Evolutionary conservation across 345 rosid genomes (phyloP), one percentile per base, ranked within the genome.

Genomic region (Litchi chinensis): DNA sequence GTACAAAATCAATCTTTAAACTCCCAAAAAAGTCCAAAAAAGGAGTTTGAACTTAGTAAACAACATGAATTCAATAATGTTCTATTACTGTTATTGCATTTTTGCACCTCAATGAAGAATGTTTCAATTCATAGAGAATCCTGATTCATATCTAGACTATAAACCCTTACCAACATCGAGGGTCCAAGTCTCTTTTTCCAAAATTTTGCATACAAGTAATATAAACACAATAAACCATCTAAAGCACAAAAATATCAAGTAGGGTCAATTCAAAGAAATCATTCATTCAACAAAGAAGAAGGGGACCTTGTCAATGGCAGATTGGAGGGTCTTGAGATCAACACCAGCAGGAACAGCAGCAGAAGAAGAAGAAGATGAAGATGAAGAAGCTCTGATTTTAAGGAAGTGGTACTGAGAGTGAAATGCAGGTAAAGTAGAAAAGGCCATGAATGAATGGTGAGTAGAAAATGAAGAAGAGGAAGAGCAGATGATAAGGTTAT

Each of bases 291-390:
- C 40, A 28, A 56, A 56, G 63, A 4, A 1, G 54, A 16, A 44
- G 22, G 16, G 52, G 9, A 95, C 98, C 96, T 91, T 86, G 63
- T 76, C 71, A 54, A 93, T 83, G 82, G 97, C 98, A 44, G 99
- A 88, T 81, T 90, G 84, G 37, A 95, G 98, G 21, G 85, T 39
- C 19, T 84, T 87, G 73, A 93, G 89, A 80, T 90, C 91, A 72
- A 88, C 79, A 10, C 82, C 85, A 10, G 90, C 57, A 0, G 89
- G 82, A 54, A 91, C 79, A 26, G 86, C n/a, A 21, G 90, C 41
- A 48, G 91, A 80, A 28, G 90, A 86, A 73, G 93, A 81, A 3
- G 92, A 84, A 3, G 95, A 85, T 64, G 12, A 79, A 62, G 57
- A 76, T 59, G 60, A 28, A n/a, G 67, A 73, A 77, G 68, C 73